These are phyloP conservation scores for Cercospora janseana DNA, from an alignment of 2,329 filamentous ascomycete species.

Conservation along the genomic window DNA sequence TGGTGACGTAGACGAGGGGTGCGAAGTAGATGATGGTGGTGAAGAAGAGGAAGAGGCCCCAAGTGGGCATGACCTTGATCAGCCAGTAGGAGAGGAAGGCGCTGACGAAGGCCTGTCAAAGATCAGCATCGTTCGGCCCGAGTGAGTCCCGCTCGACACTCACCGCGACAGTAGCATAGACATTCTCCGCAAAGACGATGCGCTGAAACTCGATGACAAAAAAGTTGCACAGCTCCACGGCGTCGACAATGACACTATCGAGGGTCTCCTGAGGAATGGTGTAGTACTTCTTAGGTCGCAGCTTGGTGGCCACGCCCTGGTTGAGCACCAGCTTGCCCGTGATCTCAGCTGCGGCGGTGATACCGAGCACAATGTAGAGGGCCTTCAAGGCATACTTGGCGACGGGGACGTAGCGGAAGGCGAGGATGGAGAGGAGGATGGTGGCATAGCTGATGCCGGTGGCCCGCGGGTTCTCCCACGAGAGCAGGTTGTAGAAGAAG, in stretches of 20 bases:
- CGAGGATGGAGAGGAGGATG: conserved; percentile 60
- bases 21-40: conserved; percentile 58
- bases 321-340: conserved; percentile 56
- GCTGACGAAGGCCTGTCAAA: conserved; percentile 55
- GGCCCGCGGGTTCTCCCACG: conserved; percentile 65
- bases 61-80: conserved; percentile 64
- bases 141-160: conserved; percentile 32
- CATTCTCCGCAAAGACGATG: conserved; percentile 64
- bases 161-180: conserved; percentile 60
- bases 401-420: conserved; percentile 61
- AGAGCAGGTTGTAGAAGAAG: conserved; percentile 64
- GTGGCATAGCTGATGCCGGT: conserved; percentile 60
- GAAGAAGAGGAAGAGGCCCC: conserved; percentile 60
- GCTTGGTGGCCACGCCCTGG: conserved; percentile 58
- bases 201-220: conserved; percentile 67
- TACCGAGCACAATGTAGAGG: conserved; percentile 58
- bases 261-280: conserved; percentile 63
- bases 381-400: conserved; percentile 62
- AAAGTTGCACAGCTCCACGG: conserved; percentile 66
- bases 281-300: conserved; percentile 65
- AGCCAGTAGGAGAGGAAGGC: conserved; percentile 62
- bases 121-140: conserved; percentile 23
- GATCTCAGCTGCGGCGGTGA: conserved; percentile 58
- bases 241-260: conserved; percentile 60
- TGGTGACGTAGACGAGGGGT: conserved; percentile 63